Evolutionary conservation across 345 rosid species (phyloP).

Genomic region (Salix caprea): DNA sequence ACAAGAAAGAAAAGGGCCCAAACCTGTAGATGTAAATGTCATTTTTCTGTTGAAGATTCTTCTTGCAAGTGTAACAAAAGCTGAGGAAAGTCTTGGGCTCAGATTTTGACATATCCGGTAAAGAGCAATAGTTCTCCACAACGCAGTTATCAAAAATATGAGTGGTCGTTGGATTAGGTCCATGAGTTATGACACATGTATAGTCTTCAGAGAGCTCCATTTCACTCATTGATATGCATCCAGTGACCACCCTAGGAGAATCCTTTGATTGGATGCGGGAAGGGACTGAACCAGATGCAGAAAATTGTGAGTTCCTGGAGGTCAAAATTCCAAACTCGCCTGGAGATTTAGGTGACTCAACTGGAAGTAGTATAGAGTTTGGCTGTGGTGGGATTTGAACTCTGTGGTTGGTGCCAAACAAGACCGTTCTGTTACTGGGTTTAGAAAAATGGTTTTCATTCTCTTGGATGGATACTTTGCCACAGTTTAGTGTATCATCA

Average conservation of each 20-base stretch:
- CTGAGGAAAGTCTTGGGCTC: conserved; percentile 41
- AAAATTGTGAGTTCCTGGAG: conserved; percentile 20
- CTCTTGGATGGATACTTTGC: conserved; percentile 10
- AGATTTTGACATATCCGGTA: conserved; percentile 12
- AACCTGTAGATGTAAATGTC: conserved; percentile 85
- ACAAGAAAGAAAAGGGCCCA: background rate
- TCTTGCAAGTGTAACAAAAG: conserved; percentile 65
- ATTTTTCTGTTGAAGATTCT: conserved; percentile 52
- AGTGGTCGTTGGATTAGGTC: conserved; percentile 73
- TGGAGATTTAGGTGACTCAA: conserved; percentile 26
- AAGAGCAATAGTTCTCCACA: conserved; percentile 38
- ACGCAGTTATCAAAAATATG: conserved; percentile 76
- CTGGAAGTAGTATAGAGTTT: conserved; percentile 13
- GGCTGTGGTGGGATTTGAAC: conserved; percentile 46
- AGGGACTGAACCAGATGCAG: conserved; percentile 20
- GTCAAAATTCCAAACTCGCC: conserved; percentile 55
- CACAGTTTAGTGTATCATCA: conserved; percentile 16
- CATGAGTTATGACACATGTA: conserved; percentile 69
- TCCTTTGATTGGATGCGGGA: conserved; percentile 27
- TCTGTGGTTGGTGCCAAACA: conserved; percentile 49
- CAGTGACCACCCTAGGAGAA: conserved; percentile 24
- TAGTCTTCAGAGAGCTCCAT: conserved; percentile 86
- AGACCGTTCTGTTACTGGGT: conserved; percentile 43
- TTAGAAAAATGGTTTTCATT: conserved; percentile 6
- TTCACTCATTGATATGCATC: conserved; percentile 37